These are phyloP conservation scores for Pichia heedii DNA, from an alignment of 805 yeast genomes.

Conservation along the genomic window DNA sequence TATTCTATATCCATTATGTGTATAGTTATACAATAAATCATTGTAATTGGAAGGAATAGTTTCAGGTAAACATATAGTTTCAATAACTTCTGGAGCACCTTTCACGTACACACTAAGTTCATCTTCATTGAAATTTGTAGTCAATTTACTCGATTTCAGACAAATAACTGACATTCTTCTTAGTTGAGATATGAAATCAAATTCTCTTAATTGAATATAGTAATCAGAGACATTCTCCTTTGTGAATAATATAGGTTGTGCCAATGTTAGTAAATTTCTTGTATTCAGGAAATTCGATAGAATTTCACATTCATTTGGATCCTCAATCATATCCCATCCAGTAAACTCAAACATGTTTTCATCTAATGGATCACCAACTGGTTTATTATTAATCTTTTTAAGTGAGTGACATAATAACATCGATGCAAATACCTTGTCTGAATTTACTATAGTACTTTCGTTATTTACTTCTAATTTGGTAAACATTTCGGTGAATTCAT, in stretches of 20 bases:
- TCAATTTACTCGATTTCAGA: slow-evolving; percentile 27
- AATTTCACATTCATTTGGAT: slow-evolving; percentile 32
- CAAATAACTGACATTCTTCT: slow-evolving; percentile 88
- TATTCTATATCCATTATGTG: slow-evolving; percentile 91
- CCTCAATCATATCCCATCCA: slow-evolving; percentile 67
- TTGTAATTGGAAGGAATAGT: slow-evolving; percentile 70
- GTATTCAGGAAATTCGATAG: slow-evolving; percentile 16
- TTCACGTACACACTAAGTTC: slow-evolving; percentile 54
- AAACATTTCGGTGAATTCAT: slow-evolving; percentile 21
- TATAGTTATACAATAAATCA: slow-evolving; percentile 68
- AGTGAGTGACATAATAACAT: slow-evolving; percentile 85
- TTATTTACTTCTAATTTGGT: slow-evolving; percentile 12
- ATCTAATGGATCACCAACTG: slow-evolving; percentile 92
- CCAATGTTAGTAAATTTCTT: slow-evolving; percentile 30
- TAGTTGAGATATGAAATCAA: slow-evolving; percentile 76
- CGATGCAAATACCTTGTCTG: slow-evolving; percentile 26
- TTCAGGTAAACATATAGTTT: slow-evolving; percentile 61
- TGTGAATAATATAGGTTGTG: slow-evolving; percentile 41
- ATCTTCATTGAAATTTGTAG: slow-evolving; percentile 14
- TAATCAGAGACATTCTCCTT: slow-evolving; percentile 16
- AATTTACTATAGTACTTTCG: slow-evolving; percentile 1
- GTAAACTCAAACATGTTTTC: slow-evolving; percentile 89
- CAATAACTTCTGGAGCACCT: slow-evolving; percentile 96
- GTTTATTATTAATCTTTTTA: slow-evolving; percentile 64
- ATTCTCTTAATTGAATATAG: slow-evolving; percentile 39